These are phyloP conservation scores for Stagonosporopsis vannaccii DNA, from an alignment of 2,329 filamentous ascomycete genomes.

Conservation along the genomic window DNA sequence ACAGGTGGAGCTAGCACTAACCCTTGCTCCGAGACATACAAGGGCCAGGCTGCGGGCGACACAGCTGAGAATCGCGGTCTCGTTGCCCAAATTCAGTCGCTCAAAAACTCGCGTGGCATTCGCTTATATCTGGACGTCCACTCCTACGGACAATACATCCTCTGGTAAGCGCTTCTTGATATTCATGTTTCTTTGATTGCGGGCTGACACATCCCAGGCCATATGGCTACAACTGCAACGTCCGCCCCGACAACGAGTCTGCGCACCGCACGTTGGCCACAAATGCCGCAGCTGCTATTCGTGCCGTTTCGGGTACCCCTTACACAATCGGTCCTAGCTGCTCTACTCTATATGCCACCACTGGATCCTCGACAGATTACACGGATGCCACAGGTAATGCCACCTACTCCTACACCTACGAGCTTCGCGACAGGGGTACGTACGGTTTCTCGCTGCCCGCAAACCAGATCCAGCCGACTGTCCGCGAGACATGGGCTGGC, in stretches of 20 bases:
- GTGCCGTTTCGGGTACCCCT: slow-evolving; percentile 59
- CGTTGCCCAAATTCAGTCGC: slow-evolving; percentile 49
- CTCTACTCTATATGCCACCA: slow-evolving; percentile 66
- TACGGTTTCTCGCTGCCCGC: slow-evolving; percentile 59
- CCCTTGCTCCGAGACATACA: slow-evolving; percentile 50
- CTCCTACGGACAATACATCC: slow-evolving; percentile 29
- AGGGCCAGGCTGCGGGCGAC: slow-evolving; percentile 43
- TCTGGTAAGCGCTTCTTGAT: slow-evolving; percentile 28
- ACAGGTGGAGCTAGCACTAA: slow-evolving; percentile 45
- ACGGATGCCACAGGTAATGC: slow-evolving; percentile 52
- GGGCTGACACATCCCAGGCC: slow-evolving; percentile 51
- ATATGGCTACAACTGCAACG: slow-evolving; percentile 66
- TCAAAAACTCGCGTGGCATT: slow-evolving; percentile 58
- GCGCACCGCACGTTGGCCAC: slow-evolving; percentile 60
- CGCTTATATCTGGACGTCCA: slow-evolving; percentile 71
- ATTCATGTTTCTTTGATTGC: not conserved
- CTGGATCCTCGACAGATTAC: slow-evolving; percentile 55
- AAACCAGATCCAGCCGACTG: slow-evolving; percentile 57
- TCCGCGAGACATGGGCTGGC: slow-evolving; percentile 57
- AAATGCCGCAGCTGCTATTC: slow-evolving; percentile 60
- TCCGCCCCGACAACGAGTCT: slow-evolving; percentile 56
- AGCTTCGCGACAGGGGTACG: slow-evolving; percentile 57
- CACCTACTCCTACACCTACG: slow-evolving; percentile 57
- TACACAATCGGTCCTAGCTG: slow-evolving; percentile 61
- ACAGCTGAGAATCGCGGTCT: slow-evolving; percentile 51